Conservation (phyloP, 306 rosid species). For the Crotalaria pallida region DNA sequence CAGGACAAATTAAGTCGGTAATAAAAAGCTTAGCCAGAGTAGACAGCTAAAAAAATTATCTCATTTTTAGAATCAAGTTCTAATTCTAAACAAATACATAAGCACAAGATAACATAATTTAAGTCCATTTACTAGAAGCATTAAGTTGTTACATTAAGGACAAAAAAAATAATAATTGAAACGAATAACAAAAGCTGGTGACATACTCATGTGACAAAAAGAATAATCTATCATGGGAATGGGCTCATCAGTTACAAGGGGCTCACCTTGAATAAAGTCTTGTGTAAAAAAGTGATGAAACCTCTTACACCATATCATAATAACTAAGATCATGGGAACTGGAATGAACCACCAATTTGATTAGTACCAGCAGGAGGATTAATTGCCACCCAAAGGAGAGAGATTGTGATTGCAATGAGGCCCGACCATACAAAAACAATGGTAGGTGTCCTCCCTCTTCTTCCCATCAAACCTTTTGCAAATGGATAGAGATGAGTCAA, state of each 20-base stretch:
- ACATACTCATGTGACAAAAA: constrained; percentile 20
- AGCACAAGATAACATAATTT: constrained; percentile 11
- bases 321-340: constrained; percentile 48
- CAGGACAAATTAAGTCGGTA: neutral
- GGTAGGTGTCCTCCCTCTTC: constrained; percentile 97
- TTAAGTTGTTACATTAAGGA: neutral
- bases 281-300: no score
- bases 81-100: constrained; percentile 24
- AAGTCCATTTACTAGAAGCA: constrained; percentile 7
- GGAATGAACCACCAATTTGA: constrained; percentile 88
- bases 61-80: constrained; percentile 8
- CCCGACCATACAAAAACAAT: constrained; percentile 98
- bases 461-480: constrained; percentile 90
- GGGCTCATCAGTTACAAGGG: no score
- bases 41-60: neutral
- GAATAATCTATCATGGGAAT: constrained; percentile 55
- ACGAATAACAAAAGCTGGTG: constrained; percentile 17
- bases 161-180: constrained; percentile 11
- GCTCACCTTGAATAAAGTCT: no score
- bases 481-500: constrained; percentile 88
- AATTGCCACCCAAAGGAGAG: constrained; percentile 92
- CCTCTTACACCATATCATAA: no score
- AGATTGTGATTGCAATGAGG: constrained; percentile 74
- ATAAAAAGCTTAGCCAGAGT: neutral
- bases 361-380: constrained; percentile 61